These are phyloP conservation scores for Neobulgaria alba DNA, from an alignment of 2,329 filamentous ascomycete species.

Conservation along the genomic window DNA sequence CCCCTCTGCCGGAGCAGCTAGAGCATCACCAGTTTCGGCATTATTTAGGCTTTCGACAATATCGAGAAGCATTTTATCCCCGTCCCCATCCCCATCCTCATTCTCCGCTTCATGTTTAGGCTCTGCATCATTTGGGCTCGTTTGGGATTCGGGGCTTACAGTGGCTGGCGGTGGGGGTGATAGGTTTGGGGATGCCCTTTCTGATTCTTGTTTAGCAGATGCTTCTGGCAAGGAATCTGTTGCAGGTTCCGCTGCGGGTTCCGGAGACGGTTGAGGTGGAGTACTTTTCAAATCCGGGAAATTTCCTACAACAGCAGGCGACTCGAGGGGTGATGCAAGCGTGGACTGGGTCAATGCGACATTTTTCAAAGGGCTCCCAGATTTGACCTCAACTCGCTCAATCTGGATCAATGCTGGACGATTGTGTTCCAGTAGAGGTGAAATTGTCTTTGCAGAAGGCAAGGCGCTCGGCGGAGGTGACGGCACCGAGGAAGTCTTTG, in stretches of 20 bases:
- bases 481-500: slow-evolving; percentile 19
- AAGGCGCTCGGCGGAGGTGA: slow-evolving; percentile 12
- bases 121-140: too few relatives aligned
- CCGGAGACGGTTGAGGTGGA: not conserved
- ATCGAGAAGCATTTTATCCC: slow-evolving; percentile 24
- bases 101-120: slow-evolving; percentile 9
- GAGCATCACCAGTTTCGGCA: slow-evolving; percentile 6
- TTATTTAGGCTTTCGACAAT: slow-evolving; percentile 16
- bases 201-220: slow-evolving; percentile 13
- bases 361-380: slow-evolving; percentile 26
- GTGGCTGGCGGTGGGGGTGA: slow-evolving; percentile 18
- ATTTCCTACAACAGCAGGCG: slow-evolving; percentile 7
- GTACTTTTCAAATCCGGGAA: slow-evolving; percentile 1
- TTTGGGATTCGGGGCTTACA: too few relatives aligned
- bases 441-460: slow-evolving; percentile 9
- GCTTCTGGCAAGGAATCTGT: slow-evolving; percentile 1
- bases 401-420: not conserved
- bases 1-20: not conserved
- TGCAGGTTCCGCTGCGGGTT: not conserved
- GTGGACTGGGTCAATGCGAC: slow-evolving; percentile 22
- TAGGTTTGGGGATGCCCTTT: slow-evolving; percentile 9
- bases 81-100: slow-evolving; percentile 18
- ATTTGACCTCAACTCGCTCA: slow-evolving; percentile 6
- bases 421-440: not conserved
- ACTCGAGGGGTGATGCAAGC: slow-evolving; percentile 20